Percentiles rank a stretch among this genome's conserved stretches.
These are phyloP conservation scores for Citeromyces siamensis DNA, from an alignment of 1,139 yeast genomes.

Conservation along the genomic window DNA sequence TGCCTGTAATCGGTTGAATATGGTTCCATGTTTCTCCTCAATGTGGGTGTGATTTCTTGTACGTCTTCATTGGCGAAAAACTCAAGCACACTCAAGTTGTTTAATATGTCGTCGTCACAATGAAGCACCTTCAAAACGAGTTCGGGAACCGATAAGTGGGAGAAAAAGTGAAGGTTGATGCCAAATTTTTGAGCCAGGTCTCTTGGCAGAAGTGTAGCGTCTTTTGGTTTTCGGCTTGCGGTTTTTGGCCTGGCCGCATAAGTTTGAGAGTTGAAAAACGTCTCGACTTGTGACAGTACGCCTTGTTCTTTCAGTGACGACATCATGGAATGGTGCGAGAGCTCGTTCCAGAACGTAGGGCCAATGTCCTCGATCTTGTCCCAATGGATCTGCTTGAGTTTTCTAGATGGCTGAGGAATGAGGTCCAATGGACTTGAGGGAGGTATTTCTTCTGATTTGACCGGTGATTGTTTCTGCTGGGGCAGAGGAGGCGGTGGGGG, in stretches of 20 bases:
- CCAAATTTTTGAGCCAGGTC: constrained; percentile 74
- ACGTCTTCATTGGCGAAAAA: constrained; percentile 61
- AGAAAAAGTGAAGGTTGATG: constrained; percentile 56
- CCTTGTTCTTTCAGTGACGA: not conserved
- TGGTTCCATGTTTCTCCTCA: constrained; percentile 59
- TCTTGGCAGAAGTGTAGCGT: constrained; percentile 48
- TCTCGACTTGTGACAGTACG: constrained; percentile 12
- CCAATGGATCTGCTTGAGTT: constrained; percentile 77
- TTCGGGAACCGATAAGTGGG: constrained; percentile 38
- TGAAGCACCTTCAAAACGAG: constrained; percentile 43
- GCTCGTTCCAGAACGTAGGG: constrained; percentile 54
- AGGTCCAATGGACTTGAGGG: constrained; percentile 34
- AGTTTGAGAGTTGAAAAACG: constrained; percentile 13
- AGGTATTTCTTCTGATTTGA: too few relatives aligned
- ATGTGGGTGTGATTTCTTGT: constrained; percentile 50
- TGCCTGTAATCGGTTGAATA: constrained; percentile 41
- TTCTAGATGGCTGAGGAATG: constrained; percentile 66
- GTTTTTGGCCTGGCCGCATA: constrained; percentile 29
- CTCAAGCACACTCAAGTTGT: constrained; percentile 53
- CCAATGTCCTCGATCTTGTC: constrained; percentile 57
- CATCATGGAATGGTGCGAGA: constrained; percentile 21
- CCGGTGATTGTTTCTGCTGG: too few relatives aligned
- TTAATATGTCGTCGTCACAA: constrained; percentile 47
- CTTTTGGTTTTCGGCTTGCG: not conserved
- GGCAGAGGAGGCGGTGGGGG: constrained; percentile 7